Percentiles rank a stretch among this genome's conserved stretches.
Evolutionary conservation across 2,329 filamentous ascomycete species (phyloP).

Genomic region (Aspergillus transmontanensis): DNA sequence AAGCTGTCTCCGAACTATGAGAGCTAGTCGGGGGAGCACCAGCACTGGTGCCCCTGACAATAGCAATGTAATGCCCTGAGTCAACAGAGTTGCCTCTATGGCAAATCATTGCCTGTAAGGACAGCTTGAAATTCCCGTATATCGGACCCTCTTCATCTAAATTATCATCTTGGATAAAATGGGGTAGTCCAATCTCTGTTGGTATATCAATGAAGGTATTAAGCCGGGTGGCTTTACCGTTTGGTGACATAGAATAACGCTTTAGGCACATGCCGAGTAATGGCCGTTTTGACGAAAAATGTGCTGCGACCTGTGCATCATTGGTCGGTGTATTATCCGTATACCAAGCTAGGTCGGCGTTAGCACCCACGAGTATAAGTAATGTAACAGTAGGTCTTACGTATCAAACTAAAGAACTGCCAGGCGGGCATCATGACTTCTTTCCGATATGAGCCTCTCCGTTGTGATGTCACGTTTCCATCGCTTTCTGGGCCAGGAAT

Average conservation of each 20-base stretch:
- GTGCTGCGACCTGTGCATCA: conserved; percentile 82
- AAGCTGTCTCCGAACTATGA: conserved; percentile 27
- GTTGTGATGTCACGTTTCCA: conserved; percentile 33
- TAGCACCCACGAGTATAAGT: conserved; percentile 26
- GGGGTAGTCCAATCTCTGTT: conserved; percentile 76
- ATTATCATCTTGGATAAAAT: conserved; percentile 83
- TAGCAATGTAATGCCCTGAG: conserved; percentile 87
- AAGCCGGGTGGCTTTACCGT: conserved; percentile 69
- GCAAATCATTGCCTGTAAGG: conserved; percentile 88
- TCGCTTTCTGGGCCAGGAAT: conserved; percentile 48
- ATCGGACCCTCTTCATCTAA: conserved; percentile 67
- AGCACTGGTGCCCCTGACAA: conserved; percentile 71
- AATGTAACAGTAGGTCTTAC: conserved; percentile 54
- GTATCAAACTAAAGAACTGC: conserved; percentile 94
- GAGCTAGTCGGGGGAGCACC: conserved; percentile 30
- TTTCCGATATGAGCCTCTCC: conserved; percentile 59
- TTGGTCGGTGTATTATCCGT: conserved; percentile 65
- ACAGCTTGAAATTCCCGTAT: conserved; percentile 88
- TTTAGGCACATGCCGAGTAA: conserved; percentile 93
- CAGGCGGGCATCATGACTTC: conserved; percentile 94
- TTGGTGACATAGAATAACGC: conserved; percentile 74
- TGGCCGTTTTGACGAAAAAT: conserved; percentile 79
- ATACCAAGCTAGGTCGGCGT: conserved; percentile 72
- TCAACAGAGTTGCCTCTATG: conserved; percentile 84
- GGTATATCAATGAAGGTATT: conserved; percentile 91